Evolutionary conservation across 2,329 filamentous ascomycete species (phyloP).

Genomic region (Neurospora sp.): DNA sequence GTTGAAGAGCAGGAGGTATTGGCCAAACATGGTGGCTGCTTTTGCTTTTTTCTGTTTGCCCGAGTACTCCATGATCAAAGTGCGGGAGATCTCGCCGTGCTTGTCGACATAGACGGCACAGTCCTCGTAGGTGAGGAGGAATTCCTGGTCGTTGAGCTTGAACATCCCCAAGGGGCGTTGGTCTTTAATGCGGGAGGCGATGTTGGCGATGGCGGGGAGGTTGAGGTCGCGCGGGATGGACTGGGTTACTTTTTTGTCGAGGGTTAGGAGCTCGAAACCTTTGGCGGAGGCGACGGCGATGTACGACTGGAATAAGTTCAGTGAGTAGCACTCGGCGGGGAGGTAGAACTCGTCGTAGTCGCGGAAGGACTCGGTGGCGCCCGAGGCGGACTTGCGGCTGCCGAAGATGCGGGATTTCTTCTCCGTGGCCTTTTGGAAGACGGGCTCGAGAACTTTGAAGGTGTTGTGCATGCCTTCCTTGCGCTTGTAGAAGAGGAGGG

Average conservation of each 20-base stretch:
- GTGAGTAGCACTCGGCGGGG: constrained; percentile 84
- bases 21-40: constrained; percentile 78
- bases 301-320: constrained; percentile 93
- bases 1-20: constrained; percentile 89
- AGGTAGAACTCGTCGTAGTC: constrained; percentile 99
- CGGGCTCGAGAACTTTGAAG: constrained; percentile 93
- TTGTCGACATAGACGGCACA: constrained; percentile 98
- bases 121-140: constrained; percentile 87
- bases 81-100: constrained; percentile 87
- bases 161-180: constrained; percentile 94
- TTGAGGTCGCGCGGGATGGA: constrained; percentile 76
- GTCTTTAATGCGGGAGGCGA: constrained; percentile 71
- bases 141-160: constrained; percentile 82
- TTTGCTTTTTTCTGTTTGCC: constrained; percentile 72
- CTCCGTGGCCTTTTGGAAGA: constrained; percentile 85
- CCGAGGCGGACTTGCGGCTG: constrained; percentile 43
- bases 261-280: constrained; percentile 89
- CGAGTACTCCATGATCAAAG: constrained; percentile 98
- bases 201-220: constrained; percentile 69
- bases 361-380: constrained; percentile 87
- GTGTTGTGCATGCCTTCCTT: constrained; percentile 85
- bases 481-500: constrained; percentile 93
- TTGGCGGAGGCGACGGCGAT: constrained; percentile 85
- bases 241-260: constrained; percentile 95
- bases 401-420: constrained; percentile 64